Evolutionary conservation across 495 filamentous ascomycete species (phyloP).

Genomic region (Astrocystis sublimbata): DNA sequence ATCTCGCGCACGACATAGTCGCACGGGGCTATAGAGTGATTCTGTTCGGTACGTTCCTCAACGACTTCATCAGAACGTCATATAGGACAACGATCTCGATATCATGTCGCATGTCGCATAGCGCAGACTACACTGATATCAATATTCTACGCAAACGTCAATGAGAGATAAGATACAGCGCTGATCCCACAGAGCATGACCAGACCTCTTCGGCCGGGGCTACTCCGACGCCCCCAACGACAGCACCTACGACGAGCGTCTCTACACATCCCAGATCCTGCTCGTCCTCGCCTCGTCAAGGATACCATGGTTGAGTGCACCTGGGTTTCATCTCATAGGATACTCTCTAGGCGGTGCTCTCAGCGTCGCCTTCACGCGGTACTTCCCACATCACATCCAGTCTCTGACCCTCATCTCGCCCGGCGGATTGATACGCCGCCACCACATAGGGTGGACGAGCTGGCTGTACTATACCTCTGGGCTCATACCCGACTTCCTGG

Average conservation of each 20-base stretch:
- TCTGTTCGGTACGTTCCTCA: conserved; percentile 59
- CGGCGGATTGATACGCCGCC: conserved; percentile 65
- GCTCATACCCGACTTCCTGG: conserved; percentile 58
- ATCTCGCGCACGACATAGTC: conserved; percentile 61
- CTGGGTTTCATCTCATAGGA: conserved; percentile 70
- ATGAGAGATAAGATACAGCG: background rate
- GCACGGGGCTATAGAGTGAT: conserved; percentile 69
- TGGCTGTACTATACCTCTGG: conserved; percentile 62
- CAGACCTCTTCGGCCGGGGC: conserved; percentile 78
- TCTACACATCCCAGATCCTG: conserved; percentile 76
- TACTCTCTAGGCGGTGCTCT: conserved; percentile 87
- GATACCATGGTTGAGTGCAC: conserved; percentile 64
- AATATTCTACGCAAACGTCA: too few relatives aligned
- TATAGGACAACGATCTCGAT: too few relatives aligned
- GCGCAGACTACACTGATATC: background rate
- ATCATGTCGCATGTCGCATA: background rate
- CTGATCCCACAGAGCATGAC: background rate
- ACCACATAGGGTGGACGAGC: conserved; percentile 61
- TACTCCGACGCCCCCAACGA: conserved; percentile 70
- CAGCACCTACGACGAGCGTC: conserved; percentile 67
- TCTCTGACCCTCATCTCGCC: conserved; percentile 75
- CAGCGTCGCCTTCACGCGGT: conserved; percentile 67
- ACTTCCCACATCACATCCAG: conserved; percentile 66
- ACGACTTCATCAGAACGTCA: background rate
- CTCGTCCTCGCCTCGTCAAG: conserved; percentile 69